Evolutionary conservation across 139 green algal genomes (phyloP), one percentile per base, ranked within the genome.

Genomic region (Chlamydomonas sp.): DNA sequence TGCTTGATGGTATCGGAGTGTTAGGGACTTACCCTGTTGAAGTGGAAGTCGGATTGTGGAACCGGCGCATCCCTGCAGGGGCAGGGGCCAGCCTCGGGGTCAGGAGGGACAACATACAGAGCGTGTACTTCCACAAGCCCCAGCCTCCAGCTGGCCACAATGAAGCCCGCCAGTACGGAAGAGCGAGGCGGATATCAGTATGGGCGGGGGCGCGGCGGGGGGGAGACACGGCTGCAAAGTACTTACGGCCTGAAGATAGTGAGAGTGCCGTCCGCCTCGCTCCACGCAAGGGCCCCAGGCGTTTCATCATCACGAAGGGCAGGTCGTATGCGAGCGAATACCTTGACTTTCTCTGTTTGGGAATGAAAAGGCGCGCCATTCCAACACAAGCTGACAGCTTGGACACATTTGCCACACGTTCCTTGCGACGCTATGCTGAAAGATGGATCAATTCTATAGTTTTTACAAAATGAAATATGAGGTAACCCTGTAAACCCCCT

Each of bases 21-120:
- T 3, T 15, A 5, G 15, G 58, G 61, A n/a, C 88, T 3, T 12
- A 92, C 87, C 84, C 82, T 85, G 73, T 83, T 71, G 31, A 83
- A 90, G 3, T 20, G 7, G n/a, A 88, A 90, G 67, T 87, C 80
- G 4, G 76, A 89, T 20, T 83, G 77, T 1, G 87, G 79, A 2
- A 93, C 84, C 9, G 84, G 89, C 10, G 89, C 85, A 74, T 86
- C 90, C 57, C 90, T 90, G 87, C 15, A 73, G 18, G 77, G 18
- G 69, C 69, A 58, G 69, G 16, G 69, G 69, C 69, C 12, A 31
- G 15, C 7, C 5, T 76, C 5, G 14, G 15, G 16, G 69, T 5
- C 5, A 5, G 5, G 15, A 14, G 16, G 15, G 69, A 31, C 5
- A 31, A 14, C 12, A 14, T 71, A 10, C 10, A 49, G 31, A 49